Evolutionary conservation across 2,329 filamentous ascomycete species (phyloP).

Genomic region (Fusarium redolens): DNA sequence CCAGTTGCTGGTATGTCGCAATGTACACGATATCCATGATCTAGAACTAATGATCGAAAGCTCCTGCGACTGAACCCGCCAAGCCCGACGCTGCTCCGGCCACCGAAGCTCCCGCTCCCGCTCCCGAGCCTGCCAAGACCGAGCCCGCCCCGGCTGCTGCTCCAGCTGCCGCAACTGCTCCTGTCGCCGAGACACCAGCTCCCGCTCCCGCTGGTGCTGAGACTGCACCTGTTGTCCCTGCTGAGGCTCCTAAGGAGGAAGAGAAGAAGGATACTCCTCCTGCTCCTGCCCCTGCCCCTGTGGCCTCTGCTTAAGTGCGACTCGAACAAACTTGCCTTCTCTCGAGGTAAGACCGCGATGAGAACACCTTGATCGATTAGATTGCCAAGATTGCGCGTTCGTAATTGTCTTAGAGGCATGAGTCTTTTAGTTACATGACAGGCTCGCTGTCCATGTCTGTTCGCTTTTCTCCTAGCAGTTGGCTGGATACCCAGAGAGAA

Average conservation of each 20-base stretch:
- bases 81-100: constrained; percentile 46
- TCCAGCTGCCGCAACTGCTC: constrained; percentile 36
- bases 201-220: constrained; percentile 39
- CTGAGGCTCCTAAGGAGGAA: constrained; percentile 44
- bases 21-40: not conserved
- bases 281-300: constrained; percentile 39
- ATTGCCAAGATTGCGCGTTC: not conserved
- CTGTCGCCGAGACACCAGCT: constrained; percentile 36
- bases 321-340: not conserved
- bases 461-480: constrained; percentile 43
- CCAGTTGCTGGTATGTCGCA: constrained; percentile 38
- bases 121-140: constrained; percentile 44
- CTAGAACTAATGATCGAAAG: constrained; percentile 16
- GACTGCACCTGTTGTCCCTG: constrained; percentile 19
- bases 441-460: constrained; percentile 7
- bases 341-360: not conserved
- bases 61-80: constrained; percentile 42
- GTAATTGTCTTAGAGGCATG: constrained; percentile 6
- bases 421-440: constrained; percentile 4
- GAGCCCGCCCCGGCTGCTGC: constrained; percentile 32
- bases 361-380: constrained; percentile 7
- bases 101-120: constrained; percentile 43
- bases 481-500: constrained; percentile 49
- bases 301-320: constrained; percentile 36
- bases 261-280: constrained; percentile 43